A percentile compares a stretch with the other conserved stretches of the same genome.
Conservation (phyloP, 2,329 filamentous ascomycete genomes). For the Alternaria panax region DNA sequence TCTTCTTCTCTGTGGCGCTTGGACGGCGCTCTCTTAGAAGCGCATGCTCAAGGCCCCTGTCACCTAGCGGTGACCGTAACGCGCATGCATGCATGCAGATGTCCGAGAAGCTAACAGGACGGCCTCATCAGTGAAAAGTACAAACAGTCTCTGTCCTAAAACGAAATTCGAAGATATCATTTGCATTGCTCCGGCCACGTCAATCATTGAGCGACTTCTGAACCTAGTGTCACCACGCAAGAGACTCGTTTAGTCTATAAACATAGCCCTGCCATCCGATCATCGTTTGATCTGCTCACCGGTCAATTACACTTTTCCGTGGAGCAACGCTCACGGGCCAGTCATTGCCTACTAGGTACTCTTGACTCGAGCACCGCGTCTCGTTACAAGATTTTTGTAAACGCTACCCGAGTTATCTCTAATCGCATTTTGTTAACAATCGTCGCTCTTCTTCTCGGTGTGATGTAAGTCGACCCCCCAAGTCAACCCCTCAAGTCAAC, state of each 20-base stretch:
- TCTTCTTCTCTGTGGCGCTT: constrained; percentile 10
- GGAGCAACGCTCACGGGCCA: constrained; percentile 6
- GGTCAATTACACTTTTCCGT: constrained; percentile 1
- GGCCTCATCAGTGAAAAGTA: not conserved
- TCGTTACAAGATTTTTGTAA: too few relatives aligned
- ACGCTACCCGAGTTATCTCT: not conserved
- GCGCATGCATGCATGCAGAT: constrained; percentile 12
- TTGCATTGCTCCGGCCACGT: constrained; percentile 13
- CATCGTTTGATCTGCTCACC: constrained; percentile 14
- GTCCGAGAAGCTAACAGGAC: constrained; percentile 6
- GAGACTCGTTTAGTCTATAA: constrained; percentile 27
- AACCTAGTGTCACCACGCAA: not conserved
- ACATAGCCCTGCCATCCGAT: constrained; percentile 16
- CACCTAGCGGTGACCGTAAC: constrained; percentile 6
- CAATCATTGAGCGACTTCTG: constrained; percentile 3
- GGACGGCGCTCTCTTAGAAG: constrained; percentile 8
- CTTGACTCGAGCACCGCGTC: not conserved
- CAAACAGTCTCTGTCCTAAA: constrained; percentile 18
- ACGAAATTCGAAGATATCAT: constrained; percentile 1
- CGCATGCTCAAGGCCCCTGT: constrained; percentile 12
- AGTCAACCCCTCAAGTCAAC: not conserved
- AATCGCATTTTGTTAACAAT: not conserved
- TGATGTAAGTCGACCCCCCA: not conserved
- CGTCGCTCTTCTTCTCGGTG: not conserved
- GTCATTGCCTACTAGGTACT: not conserved